Base-by-base conservation (phyloP, 768 basidiomycete genomes). In the Stropharia rugosoannulata region DNA sequence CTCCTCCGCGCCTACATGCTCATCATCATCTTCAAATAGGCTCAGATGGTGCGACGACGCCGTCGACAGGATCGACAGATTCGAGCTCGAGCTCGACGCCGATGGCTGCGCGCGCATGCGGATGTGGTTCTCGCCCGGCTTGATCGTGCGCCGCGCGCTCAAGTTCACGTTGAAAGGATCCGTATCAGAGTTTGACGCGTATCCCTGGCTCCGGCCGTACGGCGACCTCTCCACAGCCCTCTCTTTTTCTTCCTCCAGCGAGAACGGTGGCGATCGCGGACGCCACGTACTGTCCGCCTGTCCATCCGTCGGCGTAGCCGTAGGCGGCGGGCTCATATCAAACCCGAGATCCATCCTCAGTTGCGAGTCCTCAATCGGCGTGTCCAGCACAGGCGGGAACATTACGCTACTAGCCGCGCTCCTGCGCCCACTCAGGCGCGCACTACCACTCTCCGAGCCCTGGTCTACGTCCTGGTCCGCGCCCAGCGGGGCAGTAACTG, bases 321-420 rank as follows among this genome's bases (percentile, higher is more conserved):
- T 70, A 12, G 62, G 60, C 4, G 69, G 60, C 27, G 68, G 66
- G 22, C 75, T 73, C 15, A 68, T 58, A 18, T 72, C 70, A 25
- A 77, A 61, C 1, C 72, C 75, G 40, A 76, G 59, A 10, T 64
- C 68, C 16, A 77, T 62, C 36, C 75, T 73, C 49, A 88, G 73
- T 41, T 80, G 73, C 22, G 81, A 76, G 22, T 75, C 73, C 29
- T 86, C 85, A 57, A 87, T 83, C 22, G 78, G 73, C n/a, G 81
- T 84, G 61, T 86, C 79, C 53, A 88, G 68, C 40, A 82, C 74
- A 16, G 85, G 84, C 2, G 84, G 83, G 44, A 84, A 67, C 51
- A 76, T 19, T n/a, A 44, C 29, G 36, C 36, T 15, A 41, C 55
- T 56, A n/a, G 52, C 45, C 4, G 22, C 22, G 22, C 22, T 22